A percentile compares a stretch with the other conserved stretches of the same genome.
Conservation (phyloP, 257 asterid genomes). For the Primulina huaijiensis region DNA sequence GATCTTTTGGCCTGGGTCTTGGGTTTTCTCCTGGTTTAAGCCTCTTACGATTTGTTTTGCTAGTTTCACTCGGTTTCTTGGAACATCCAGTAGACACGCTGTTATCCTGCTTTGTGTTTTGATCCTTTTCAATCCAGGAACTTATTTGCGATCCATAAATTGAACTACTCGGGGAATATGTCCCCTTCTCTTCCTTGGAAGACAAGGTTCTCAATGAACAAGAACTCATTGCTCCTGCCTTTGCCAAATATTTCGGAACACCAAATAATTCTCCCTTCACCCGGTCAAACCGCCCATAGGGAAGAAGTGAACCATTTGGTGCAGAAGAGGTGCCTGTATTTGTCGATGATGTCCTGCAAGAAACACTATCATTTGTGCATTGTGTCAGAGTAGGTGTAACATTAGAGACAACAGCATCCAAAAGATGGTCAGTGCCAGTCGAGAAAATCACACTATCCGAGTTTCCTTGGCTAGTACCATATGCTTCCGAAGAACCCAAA, state of each 20-base stretch:
- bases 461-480: slow-evolving; percentile 36
- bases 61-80: slow-evolving; percentile 43
- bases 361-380: slow-evolving; percentile 41
- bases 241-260: slow-evolving; percentile 40
- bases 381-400: slow-evolving; percentile 25
- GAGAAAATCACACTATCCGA: slow-evolving; percentile 40
- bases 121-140: slow-evolving; percentile 53
- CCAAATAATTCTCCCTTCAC: slow-evolving; percentile 48
- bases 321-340: slow-evolving; percentile 40
- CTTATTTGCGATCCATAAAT: slow-evolving; percentile 51
- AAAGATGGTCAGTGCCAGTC: slow-evolving; percentile 40
- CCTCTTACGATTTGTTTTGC: slow-evolving; percentile 65
- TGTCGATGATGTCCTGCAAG: slow-evolving; percentile 50
- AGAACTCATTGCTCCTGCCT: slow-evolving; percentile 38
- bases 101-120: slow-evolving; percentile 37
- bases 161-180: slow-evolving; percentile 48
- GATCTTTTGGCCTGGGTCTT: slow-evolving; percentile 78
- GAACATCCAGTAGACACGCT: slow-evolving; percentile 53
- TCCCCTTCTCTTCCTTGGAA: slow-evolving; percentile 37
- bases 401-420: slow-evolving; percentile 56
- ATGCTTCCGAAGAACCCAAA: slow-evolving; percentile 34
- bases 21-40: slow-evolving; percentile 78
- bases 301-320: slow-evolving; percentile 33
- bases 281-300: slow-evolving; percentile 35
- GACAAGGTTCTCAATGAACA: slow-evolving; percentile 35